Base-by-base conservation (phyloP, 805 yeast genomes). In the Yarrowia osloensis region DNA sequence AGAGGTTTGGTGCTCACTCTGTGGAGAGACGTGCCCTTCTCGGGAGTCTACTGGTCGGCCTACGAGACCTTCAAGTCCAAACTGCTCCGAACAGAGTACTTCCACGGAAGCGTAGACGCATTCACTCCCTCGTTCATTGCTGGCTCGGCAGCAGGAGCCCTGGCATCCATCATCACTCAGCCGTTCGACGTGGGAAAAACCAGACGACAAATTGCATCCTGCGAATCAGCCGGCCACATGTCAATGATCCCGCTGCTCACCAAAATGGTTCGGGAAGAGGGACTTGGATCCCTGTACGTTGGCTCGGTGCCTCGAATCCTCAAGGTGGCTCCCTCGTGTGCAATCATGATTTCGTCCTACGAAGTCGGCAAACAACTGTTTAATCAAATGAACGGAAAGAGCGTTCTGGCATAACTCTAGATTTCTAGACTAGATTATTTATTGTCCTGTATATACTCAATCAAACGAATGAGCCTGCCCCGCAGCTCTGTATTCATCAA, bases 181-280 rank as follows among this genome's bases (percentile, higher is more conserved):
- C 98, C 99, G 1, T 95, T 95, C 73, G 99, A 95, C 76, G 99
- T 95, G 11, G 98, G 98, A 4, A 95, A 95, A 74, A 95, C 99
- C 5, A 82, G 98, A 72, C 80, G 91, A 68, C 99, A 95, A 77
- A 83, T 90, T 4, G 66, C 66, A 33, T 61, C 66, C 13, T 44
- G 54, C 12, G 66, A 61, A 44, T 61, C 66, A 1, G 54, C 54
- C 3, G 79, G 83, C n/a, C 71, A 83, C 76, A 70, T 77, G 72
- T 44, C 70, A 8, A 90, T 94, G 90, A 85, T 89, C 71, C 81
- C 77, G 66, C 90, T 84, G 75, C 81, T 95, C 78, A 73, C 76
- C 33, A 80, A 82, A 28, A 93, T 95, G 40, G 81, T 85, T 66
- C 81, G 77, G 71, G 82, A 79, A 22, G 99, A 95, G 77, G 99